Conservation (phyloP, 2,329 filamentous ascomycete species). For the Botrytis deweyae region DNA sequence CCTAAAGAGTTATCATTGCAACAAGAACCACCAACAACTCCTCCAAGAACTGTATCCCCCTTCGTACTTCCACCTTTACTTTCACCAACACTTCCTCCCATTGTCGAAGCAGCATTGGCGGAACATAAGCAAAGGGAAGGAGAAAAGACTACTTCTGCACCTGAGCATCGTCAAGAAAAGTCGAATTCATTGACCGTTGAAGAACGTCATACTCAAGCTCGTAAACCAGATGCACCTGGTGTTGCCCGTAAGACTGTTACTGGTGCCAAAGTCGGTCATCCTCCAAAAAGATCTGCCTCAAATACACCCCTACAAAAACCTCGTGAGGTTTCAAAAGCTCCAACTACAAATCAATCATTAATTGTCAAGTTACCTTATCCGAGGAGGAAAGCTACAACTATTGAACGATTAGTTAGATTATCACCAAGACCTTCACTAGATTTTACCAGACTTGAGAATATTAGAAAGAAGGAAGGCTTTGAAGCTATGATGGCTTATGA, state of each 20-base stretch:
- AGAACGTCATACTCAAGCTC: constrained; percentile 37
- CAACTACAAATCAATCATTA: constrained; percentile 23
- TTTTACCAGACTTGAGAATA: constrained; percentile 23
- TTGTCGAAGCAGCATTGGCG: constrained; percentile 36
- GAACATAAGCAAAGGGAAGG: constrained; percentile 23
- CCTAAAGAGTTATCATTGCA: constrained; percentile 8
- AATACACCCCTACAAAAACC: constrained; percentile 25
- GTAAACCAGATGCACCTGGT: constrained; percentile 37
- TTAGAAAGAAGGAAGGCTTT: constrained; percentile 24
- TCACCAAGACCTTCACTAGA: constrained; percentile 27
- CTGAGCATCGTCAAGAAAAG: constrained; percentile 16
- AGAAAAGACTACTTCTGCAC: constrained; percentile 13
- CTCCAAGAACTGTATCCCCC: constrained; percentile 13
- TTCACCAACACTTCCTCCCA: constrained; percentile 37
- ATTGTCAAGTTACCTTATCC: constrained; percentile 39
- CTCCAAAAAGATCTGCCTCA: constrained; percentile 34
- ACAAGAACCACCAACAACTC: constrained; percentile 24
- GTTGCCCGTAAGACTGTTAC: constrained; percentile 38
- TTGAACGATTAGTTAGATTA: constrained; percentile 34
- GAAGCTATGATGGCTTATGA: constrained; percentile 20
- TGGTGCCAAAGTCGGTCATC: constrained; percentile 36
- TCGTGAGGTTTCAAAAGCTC: constrained; percentile 15
- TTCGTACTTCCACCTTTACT: constrained; percentile 36
- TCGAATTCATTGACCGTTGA: constrained; percentile 34
- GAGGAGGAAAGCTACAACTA: constrained; percentile 31